Percentiles rank a stretch among this genome's conserved stretches.
Evolutionary conservation across 2,329 filamentous ascomycete genomes (phyloP).

Genomic region (Acarospora socialis): DNA sequence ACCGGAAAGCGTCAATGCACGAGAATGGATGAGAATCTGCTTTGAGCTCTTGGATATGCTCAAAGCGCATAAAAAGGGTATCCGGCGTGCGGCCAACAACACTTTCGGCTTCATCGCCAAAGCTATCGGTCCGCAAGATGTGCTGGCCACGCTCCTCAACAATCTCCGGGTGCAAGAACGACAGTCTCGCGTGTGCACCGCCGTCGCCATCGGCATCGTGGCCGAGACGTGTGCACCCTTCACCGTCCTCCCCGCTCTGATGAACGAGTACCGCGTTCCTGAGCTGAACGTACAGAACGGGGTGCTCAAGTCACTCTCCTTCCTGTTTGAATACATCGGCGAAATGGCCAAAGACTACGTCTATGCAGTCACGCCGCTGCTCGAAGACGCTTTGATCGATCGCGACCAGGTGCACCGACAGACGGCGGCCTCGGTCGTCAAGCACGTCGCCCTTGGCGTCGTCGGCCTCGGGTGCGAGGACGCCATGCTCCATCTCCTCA

Average conservation of each 20-base stretch:
- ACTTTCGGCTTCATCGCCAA: conserved; percentile 99
- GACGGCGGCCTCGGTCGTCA: conserved; percentile 90
- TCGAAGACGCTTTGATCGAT: conserved; percentile 95
- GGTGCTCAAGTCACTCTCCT: conserved; percentile 90
- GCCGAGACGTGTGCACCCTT: conserved; percentile 97
- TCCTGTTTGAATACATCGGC: conserved; percentile 97
- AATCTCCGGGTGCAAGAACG: conserved; percentile 94
- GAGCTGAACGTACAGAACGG: conserved; percentile 98
- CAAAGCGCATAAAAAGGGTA: conserved; percentile 99
- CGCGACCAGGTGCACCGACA: conserved; percentile 96
- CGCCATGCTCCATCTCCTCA: conserved; percentile 94
- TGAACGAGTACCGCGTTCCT: conserved; percentile 98
- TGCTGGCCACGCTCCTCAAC: conserved; percentile 87
- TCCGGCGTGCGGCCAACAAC: conserved; percentile 95
- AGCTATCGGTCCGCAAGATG: conserved; percentile 94
- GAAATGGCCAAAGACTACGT: conserved; percentile 99
- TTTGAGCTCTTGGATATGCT: conserved; percentile 98
- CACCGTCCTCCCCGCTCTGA: conserved; percentile 91
- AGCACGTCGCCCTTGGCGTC: conserved; percentile 95
- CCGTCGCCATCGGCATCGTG: conserved; percentile 95
- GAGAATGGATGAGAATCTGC: conserved; percentile 99
- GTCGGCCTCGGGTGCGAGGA: conserved; percentile 95
- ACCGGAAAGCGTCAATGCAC: conserved; percentile 87
- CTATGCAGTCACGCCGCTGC: conserved; percentile 87
- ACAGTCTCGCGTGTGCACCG: conserved; percentile 95